Percentiles rank a stretch among this genome's conserved stretches.
Evolutionary conservation across 768 basidiomycete species (phyloP).

Genomic region (Holtermanniella nyarrowii): DNA sequence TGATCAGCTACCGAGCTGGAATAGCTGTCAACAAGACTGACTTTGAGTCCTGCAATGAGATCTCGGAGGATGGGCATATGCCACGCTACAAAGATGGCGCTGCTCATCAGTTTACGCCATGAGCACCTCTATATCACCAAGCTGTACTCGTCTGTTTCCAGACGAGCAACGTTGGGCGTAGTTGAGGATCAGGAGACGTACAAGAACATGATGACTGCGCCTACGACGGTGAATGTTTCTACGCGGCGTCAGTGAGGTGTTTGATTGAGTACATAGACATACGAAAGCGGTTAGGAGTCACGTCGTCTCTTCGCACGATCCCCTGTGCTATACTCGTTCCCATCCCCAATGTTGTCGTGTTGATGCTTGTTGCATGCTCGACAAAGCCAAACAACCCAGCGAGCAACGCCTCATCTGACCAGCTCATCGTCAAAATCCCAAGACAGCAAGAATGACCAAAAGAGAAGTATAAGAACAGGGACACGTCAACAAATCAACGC

Average conservation of each 20-base stretch:
- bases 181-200: background rate
- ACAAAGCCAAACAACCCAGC: too few relatives aligned
- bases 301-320: slow-evolving; percentile 11
- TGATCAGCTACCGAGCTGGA: background rate
- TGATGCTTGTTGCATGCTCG: too few relatives aligned
- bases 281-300: slow-evolving; percentile 25
- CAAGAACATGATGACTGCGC: background rate
- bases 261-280: slow-evolving; percentile 6
- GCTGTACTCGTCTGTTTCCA: slow-evolving; percentile 33
- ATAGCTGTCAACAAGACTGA: slow-evolving; percentile 8
- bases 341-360: too few relatives aligned
- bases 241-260: background rate
- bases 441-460: too few relatives aligned
- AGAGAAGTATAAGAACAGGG: too few relatives aligned
- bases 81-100: slow-evolving; percentile 35
- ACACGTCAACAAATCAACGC: too few relatives aligned
- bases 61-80: slow-evolving; percentile 37
- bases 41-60: slow-evolving; percentile 36
- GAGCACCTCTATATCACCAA: too few relatives aligned
- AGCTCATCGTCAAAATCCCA: too few relatives aligned
- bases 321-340: too few relatives aligned
- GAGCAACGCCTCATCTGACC: too few relatives aligned
- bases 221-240: background rate
- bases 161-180: background rate
- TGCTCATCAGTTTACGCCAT: slow-evolving; percentile 37